phyloP scores from a whole-genome alignment of 306 rosid genomes.

The Cucurbita pepo region DNA sequence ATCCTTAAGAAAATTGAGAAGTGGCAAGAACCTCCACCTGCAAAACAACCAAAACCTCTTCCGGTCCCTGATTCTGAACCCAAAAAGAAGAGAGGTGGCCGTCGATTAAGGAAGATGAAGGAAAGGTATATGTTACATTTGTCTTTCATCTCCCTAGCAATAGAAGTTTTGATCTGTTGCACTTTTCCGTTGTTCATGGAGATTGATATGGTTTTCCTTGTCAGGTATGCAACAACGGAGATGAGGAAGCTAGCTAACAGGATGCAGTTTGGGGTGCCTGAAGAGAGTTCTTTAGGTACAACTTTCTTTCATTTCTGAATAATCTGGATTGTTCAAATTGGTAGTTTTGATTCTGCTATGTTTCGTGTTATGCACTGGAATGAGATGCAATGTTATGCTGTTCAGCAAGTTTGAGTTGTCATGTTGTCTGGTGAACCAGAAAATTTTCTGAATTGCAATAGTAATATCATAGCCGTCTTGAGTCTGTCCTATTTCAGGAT shows the following conservation, averaged over 20 bases:
- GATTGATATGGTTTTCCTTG: not conserved
- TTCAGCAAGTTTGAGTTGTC: not conserved
- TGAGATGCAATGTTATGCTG: not conserved
- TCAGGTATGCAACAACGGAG: constrained; percentile 2
- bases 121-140: not conserved
- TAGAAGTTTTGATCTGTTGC: not conserved
- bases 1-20: constrained; percentile 83
- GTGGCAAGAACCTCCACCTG: constrained; percentile 99
- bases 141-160: not conserved
- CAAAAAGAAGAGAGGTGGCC: constrained; percentile 79
- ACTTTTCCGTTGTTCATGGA: not conserved
- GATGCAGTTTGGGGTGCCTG: constrained; percentile 91
- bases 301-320: not conserved
- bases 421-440: not conserved
- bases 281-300: constrained; percentile 90
- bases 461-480: not conserved
- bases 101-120: constrained; percentile 11
- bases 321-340: not conserved
- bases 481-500: not conserved
- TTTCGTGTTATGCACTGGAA: not conserved
- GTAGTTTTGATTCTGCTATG: not conserved
- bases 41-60: constrained; percentile 89
- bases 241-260: constrained; percentile 41
- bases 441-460: too few relatives aligned
- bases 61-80: constrained; percentile 99